Percentiles rank a stretch among this genome's conserved stretches.
Evolutionary conservation across 2,329 filamentous ascomycete species (phyloP).

Genomic region (Microdochium bolleyi): DNA sequence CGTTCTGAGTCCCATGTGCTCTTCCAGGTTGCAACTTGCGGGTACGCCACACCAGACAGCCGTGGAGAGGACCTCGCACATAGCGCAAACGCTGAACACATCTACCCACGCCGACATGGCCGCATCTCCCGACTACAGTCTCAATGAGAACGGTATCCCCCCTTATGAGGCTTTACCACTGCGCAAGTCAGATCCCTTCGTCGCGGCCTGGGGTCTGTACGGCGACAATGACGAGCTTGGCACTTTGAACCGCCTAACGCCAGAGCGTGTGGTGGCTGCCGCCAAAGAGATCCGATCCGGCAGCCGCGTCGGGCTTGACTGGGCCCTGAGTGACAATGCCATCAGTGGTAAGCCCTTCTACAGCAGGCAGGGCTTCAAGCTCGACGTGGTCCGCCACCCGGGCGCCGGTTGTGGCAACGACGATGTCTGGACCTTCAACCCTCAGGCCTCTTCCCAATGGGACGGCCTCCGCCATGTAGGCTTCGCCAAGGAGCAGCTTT

Average conservation of each 20-base stretch:
- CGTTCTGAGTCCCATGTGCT: too few relatives aligned
- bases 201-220: slow-evolving; percentile 40
- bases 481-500: slow-evolving; percentile 33
- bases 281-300: slow-evolving; percentile 48
- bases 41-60: not conserved
- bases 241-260: slow-evolving; percentile 51
- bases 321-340: slow-evolving; percentile 45
- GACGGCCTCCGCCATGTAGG: slow-evolving; percentile 45
- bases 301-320: slow-evolving; percentile 49
- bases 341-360: slow-evolving; percentile 41
- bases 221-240: slow-evolving; percentile 50
- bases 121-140: not conserved
- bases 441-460: slow-evolving; percentile 51
- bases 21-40: not conserved
- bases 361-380: slow-evolving; percentile 44
- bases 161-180: slow-evolving; percentile 38
- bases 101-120: not conserved
- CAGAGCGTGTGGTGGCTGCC: slow-evolving; percentile 40
- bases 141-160: slow-evolving; percentile 34
- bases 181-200: slow-evolving; percentile 34
- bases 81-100: not conserved
- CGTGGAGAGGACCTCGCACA: not conserved
- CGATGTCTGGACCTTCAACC: slow-evolving; percentile 51
- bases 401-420: slow-evolving; percentile 40
- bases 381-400: slow-evolving; percentile 41